Conservation (phyloP, 768 basidiomycete genomes). For the Trametes cingulata region DNA sequence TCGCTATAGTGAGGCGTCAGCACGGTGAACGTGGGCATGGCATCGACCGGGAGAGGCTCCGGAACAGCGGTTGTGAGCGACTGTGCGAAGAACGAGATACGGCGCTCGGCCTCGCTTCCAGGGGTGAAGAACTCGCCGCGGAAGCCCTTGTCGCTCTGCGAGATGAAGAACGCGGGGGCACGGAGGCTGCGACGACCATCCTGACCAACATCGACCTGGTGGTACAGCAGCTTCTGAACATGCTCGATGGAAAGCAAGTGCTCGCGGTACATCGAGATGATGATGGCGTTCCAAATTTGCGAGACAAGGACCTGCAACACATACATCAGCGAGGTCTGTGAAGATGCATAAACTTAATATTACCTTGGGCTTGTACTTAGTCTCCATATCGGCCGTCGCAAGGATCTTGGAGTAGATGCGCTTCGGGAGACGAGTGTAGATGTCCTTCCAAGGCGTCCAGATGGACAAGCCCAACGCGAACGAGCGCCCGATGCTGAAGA, state of each 20-base stretch:
- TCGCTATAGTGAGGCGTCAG: constrained; percentile 98
- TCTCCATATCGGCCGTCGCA: constrained; percentile 93
- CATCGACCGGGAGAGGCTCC: constrained; percentile 91
- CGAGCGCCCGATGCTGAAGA: constrained; percentile 83
- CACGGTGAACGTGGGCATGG: constrained; percentile 99
- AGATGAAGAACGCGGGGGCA: constrained; percentile 97
- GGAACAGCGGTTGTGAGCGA: constrained; percentile 95
- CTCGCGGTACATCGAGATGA: constrained; percentile 99
- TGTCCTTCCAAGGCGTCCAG: constrained; percentile 99
- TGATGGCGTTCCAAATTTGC: constrained; percentile 99
- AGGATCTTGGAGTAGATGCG: constrained; percentile 95
- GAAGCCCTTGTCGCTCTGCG: constrained; percentile 84
- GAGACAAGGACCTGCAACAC: constrained; percentile 82
- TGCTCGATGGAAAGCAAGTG: constrained; percentile 98
- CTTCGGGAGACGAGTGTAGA: constrained; percentile 94
- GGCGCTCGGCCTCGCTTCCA: constrained; percentile 93
- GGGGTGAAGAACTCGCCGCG: constrained; percentile 91
- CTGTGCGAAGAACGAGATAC: constrained; percentile 99
- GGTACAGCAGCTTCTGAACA: constrained; percentile 96
- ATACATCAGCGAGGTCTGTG: neutral
- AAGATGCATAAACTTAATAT: neutral
- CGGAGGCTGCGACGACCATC: constrained; percentile 90
- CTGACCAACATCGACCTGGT: constrained; percentile 84
- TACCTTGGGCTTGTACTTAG: constrained; percentile 99
- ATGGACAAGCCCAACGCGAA: constrained; percentile 93